Conservation (phyloP, 2,329 filamentous ascomycete genomes). For the Hymenoscyphus fraxineus region DNA sequence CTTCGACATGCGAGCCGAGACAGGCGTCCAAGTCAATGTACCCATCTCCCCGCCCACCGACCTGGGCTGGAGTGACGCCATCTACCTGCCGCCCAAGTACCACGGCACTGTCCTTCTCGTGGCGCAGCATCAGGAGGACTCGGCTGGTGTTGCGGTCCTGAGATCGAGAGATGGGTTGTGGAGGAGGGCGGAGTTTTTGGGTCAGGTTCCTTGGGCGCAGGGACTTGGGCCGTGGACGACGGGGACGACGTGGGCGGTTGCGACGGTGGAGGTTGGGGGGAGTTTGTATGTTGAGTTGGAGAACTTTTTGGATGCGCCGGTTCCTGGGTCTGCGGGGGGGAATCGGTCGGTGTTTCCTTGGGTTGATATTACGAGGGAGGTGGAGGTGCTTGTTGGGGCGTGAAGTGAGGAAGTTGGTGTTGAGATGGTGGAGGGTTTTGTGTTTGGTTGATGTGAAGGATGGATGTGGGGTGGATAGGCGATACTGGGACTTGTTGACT, state of each 20-base stretch:
- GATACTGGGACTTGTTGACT: no score
- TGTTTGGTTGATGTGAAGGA: no score
- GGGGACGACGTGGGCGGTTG: not conserved
- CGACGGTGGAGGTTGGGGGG: not conserved
- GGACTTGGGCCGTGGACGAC: not conserved
- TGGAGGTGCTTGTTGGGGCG: not conserved
- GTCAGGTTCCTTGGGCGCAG: constrained; percentile 3
- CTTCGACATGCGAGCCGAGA: constrained; percentile 2
- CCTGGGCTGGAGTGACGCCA: not conserved
- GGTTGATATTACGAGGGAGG: not conserved
- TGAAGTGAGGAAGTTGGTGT: not conserved
- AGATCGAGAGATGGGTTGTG: not conserved
- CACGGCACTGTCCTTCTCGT: constrained; percentile 4
- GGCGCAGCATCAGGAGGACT: not conserved
- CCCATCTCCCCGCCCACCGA: not conserved
- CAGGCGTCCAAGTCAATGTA: not conserved
- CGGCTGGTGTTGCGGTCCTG: not conserved
- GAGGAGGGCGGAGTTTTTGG: constrained; percentile 3
- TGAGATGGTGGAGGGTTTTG: no score
- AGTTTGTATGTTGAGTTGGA: not conserved
- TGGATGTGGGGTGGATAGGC: no score
- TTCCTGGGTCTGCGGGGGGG: not conserved
- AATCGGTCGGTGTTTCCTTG: not conserved
- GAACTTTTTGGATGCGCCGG: not conserved
- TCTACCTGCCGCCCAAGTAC: constrained; percentile 4